Conservation (phyloP, 805 yeast genomes). For the Suhomyces sp. region DNA sequence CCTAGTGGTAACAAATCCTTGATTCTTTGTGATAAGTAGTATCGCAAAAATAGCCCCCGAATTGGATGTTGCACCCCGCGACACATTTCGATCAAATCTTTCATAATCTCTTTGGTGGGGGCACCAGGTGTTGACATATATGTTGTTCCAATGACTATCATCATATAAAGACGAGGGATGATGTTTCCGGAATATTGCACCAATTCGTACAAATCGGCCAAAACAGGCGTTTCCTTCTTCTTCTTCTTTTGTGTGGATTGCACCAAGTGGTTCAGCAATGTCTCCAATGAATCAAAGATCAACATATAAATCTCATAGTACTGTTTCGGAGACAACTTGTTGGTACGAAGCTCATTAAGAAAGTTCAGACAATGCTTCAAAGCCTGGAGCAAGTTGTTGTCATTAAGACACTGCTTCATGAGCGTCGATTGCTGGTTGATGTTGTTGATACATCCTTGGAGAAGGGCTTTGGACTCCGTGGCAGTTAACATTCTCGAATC, state of each 20-base stretch:
- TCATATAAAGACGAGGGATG: conserved; percentile 85
- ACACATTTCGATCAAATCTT: conserved; percentile 97
- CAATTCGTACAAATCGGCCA: conserved; percentile 88
- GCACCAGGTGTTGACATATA: conserved; percentile 77
- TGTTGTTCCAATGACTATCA: conserved; percentile 93
- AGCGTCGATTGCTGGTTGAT: conserved; percentile 69
- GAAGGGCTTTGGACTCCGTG: conserved; percentile 7
- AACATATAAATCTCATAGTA: conserved; percentile 89
- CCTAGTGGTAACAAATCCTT: conserved; percentile 58
- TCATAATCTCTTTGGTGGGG: conserved; percentile 81
- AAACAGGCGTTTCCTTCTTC: conserved; percentile 26
- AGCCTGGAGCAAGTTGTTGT: conserved; percentile 75
- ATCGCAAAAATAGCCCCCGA: conserved; percentile 85
- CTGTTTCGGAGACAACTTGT: conserved; percentile 77
- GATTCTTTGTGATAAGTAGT: conserved; percentile 82
- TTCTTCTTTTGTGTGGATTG: conserved; percentile 47
- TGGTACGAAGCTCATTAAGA: conserved; percentile 77
- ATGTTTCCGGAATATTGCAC: conserved; percentile 96
- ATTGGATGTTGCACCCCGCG: conserved; percentile 96
- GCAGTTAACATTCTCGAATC: background rate
- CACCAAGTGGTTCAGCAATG: conserved; percentile 61
- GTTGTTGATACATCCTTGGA: conserved; percentile 29
- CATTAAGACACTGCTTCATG: conserved; percentile 75
- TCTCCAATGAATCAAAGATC: conserved; percentile 77
- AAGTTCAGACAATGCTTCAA: conserved; percentile 82